Conservation (phyloP, 164 flowering plant genomes). For the Warburgia ugandensis region DNA sequence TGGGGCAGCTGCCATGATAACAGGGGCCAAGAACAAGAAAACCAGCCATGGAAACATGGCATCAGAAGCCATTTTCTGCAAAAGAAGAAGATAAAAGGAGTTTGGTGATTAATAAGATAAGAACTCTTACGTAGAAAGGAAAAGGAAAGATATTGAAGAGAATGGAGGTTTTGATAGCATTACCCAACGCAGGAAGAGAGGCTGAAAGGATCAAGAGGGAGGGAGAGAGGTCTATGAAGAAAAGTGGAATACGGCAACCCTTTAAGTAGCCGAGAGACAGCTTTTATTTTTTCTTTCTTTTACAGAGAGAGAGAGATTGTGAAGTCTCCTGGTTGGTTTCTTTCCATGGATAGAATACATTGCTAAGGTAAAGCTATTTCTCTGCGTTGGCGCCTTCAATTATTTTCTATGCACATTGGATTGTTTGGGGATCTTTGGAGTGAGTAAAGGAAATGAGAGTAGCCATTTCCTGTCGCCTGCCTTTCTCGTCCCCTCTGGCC, state of each 20-base stretch:
- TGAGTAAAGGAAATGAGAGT: neutral
- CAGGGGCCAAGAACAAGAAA: constrained; percentile 21
- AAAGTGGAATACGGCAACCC: constrained; percentile 5
- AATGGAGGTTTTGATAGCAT: neutral
- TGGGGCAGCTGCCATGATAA: constrained; percentile 28
- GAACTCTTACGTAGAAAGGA: neutral
- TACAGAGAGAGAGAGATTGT: neutral
- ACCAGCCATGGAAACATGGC: constrained; percentile 16
- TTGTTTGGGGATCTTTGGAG: neutral
- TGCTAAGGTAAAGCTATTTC: neutral
- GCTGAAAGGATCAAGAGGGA: neutral
- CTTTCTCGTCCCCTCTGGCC: neutral
- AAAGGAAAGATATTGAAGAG: neutral
- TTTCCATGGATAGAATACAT: neutral
- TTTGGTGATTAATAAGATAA: no score
- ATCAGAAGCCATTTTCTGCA: constrained; percentile 34
- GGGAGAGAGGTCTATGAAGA: neutral
- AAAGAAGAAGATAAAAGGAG: neutral
- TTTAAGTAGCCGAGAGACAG: constrained; percentile 11
- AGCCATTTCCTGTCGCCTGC: neutral
- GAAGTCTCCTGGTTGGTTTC: constrained; percentile 9
- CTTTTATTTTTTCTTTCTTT: neutral
- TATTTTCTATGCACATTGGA: neutral
- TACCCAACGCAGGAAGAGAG: constrained; percentile 3
- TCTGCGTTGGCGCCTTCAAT: neutral